Base-by-base conservation (phyloP, 2,329 filamentous ascomycete genomes). In the Bisporella sp. region DNA sequence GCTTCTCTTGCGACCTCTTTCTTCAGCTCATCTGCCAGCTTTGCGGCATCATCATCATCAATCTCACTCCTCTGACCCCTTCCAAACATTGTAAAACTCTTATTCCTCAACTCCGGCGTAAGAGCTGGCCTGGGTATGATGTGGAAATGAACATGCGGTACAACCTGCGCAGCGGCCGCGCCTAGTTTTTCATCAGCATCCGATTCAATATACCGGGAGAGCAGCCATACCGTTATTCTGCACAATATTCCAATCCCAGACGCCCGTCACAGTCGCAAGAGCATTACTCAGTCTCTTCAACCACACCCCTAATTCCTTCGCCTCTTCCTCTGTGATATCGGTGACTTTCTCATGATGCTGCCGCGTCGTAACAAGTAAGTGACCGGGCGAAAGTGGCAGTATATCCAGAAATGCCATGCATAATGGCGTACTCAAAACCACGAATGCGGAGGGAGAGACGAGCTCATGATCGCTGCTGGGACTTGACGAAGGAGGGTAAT, bases 81-180 rank as follows among this genome's bases (percentile, higher is more conserved):
- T 1, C 87, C 88, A 71, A 92, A 92, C 87, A 91, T 91, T 44
- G 84, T 89, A 71, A 89, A 91, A 64, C 66, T 5, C 72, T 75
- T 57, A 73, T 76, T 44, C 71, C 77, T 57, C 72, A 73, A 51
- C 78, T 78, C 69, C 21, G 68, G 70, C 51, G 71, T 70, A 35
- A 73, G 66, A 49, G 86, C 81, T 0, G 91, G 90, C 37, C 92
- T 73, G 0, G 92, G 92, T 33, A 99, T 95, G 47, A 97, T 78
- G 62, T 99, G 93, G 66, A 95, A 97, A 68, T 99, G 92, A 45
- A 95, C 85, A 68, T 97, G 92, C 28, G 87, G 86, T 2, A 97
- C 90, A 12, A 96, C 89, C 71, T 97, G 92, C 8, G 90, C 90
- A 2, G 92, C 92, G 32, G 89, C 81, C 4, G 84, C 84, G 12